Conservation (phyloP, 441 rosid species). For the Gossypium gossypioides region DNA sequence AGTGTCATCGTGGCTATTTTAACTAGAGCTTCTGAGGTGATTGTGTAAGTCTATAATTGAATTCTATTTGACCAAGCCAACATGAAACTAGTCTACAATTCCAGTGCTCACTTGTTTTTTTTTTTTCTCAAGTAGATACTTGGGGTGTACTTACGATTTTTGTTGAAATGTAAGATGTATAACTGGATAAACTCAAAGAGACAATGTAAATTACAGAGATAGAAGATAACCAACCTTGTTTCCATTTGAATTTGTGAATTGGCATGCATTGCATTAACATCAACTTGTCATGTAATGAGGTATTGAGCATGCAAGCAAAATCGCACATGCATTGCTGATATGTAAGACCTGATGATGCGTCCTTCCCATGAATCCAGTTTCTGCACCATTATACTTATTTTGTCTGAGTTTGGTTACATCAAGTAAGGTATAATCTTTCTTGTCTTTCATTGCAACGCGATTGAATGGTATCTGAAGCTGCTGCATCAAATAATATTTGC, state of each 20-base stretch:
- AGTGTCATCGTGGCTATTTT: neutral
- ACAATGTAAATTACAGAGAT: neutral
- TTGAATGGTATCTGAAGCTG: neutral
- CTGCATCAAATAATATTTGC: constrained; percentile 10
- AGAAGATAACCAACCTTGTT: neutral
- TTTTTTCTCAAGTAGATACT: neutral
- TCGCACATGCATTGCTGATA: neutral
- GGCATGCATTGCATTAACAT: neutral
- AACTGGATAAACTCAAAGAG: neutral
- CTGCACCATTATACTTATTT: neutral
- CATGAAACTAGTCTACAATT: neutral
- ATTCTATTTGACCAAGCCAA: neutral
- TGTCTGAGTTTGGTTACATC: neutral
- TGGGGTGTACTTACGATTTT: neutral
- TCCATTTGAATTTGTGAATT: neutral
- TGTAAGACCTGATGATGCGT: constrained; percentile 1
- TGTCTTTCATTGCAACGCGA: neutral
- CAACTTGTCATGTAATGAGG: neutral
- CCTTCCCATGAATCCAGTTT: neutral
- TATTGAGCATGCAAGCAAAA: neutral
- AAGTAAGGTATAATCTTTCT: neutral
- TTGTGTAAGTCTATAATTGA: neutral
- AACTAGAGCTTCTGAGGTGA: neutral
- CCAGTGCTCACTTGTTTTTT: neutral
- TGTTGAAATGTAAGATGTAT: neutral